Base-by-base conservation (phyloP, 2,329 filamentous ascomycete genomes). In the Phaeoacremonium minimum region DNA sequence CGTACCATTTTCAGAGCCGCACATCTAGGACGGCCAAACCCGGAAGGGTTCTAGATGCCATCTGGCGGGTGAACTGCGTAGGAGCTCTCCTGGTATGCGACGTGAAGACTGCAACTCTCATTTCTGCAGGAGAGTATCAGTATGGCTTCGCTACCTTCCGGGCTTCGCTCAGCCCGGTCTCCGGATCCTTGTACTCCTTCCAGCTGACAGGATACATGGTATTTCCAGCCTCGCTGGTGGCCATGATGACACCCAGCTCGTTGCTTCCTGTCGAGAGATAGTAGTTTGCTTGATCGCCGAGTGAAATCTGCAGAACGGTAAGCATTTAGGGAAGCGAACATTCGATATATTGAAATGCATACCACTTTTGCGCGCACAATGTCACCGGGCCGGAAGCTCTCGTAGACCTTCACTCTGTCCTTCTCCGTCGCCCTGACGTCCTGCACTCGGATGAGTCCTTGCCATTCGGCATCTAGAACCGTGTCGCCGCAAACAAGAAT, bases 351-450 rank as follows among this genome's bases (percentile, higher is more conserved):
- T 11, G 17, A 6, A 32, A 19, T 30, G 69, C 78, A 64, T 52
- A 88, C 83, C 53, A 98, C 89, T 38, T 83, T 77, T 5, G 88
- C 93, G 34, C 87, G 70, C 35, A 98, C 87, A 46, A 97, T 80
- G 66, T 98, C 93, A 0, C 93, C 93, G 0, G 94, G 90, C 46
- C 89, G 76, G 57, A 97, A 97, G 52, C 84, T 87, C 58, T 95
- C 89, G 47, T 87, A 83, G 45, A 97, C 86, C 58, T 85, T 87
- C 30, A 96, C 87, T 49, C 87, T 87, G 58, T 97, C 93, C 66
- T 96, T 95, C 66, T 98, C 93, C 14, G 93, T 95, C 4, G 89
- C 88, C 38, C 93, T 76, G 20, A 98, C 87, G 56, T 98, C 93
- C 65, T 97, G 91, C 44, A 83, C 80, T 14, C 89, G 77, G 42